Evolutionary conservation across 192 early-diverging fungal species (phyloP), one percentile per base, ranked within the genome.

Genomic region (Lobosporangium transversale): DNA sequence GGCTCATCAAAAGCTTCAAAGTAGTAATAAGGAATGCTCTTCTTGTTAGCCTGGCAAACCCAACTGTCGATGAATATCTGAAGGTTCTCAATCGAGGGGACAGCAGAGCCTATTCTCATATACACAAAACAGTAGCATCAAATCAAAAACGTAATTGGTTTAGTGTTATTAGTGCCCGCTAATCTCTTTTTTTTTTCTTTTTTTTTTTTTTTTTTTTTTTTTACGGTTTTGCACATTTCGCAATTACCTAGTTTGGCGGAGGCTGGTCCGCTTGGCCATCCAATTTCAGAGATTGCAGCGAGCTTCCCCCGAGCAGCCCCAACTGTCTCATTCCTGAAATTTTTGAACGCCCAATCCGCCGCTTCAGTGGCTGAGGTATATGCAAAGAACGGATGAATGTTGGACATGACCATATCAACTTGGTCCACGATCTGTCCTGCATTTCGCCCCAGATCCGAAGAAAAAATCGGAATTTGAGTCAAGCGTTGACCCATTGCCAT

Each of bases 321-420:
- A 35, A 62, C 29, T 14, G 85, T 76, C 53, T 86, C 63, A 29
- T 81, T 62, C 43, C 84, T 67, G 40, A 79, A 80, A 63, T 88
- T 86, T n/a, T 69, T 48, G 49, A 88, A 84, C 20, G 86, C 68
- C 81, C 84, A 88, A 66, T 63, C 57, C 40, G 85, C 81, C 9
- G 87, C 87, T 3, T 66, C 42, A 8, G 79, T 48, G 14, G 83
- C 82, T 31, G 56, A 32, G 20, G 73, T 74, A 55, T 86, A 85
- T 36, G 85, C 88, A 85, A 87, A 91, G 85, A 88, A 91, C 14
- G 89, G 88, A 76, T 89, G 89, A 15, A 87, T 86, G 54, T 91
- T 88, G 62, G 87, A 86, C 70, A 86, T 82, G 29, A 87, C 81
- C 54, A 79, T 79, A 53, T 91, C 89, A 8, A 84, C 85, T 20